Percentiles rank a stretch among this genome's conserved stretches.
Conservation (phyloP, 2,329 filamentous ascomycete species). For the Elsinoe perseae region DNA sequence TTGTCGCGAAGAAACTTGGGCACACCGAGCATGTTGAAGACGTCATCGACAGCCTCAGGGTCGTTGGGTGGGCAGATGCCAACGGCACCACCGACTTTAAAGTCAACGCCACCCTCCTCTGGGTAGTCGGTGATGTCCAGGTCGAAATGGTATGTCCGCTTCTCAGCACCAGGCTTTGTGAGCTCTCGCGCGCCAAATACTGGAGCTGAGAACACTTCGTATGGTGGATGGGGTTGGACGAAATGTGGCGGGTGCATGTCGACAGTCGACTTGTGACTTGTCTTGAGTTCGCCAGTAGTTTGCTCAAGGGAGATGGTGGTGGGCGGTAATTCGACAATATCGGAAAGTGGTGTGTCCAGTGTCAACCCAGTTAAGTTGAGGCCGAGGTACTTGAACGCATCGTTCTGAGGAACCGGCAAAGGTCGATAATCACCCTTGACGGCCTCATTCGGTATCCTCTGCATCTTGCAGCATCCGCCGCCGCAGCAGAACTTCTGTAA, state of each 20-base stretch:
- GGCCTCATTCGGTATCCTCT: slow-evolving; percentile 45
- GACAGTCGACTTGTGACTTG: slow-evolving; percentile 35
- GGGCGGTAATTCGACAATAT: slow-evolving; percentile 62
- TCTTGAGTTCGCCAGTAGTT: slow-evolving; percentile 39
- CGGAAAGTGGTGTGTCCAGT: slow-evolving; percentile 60
- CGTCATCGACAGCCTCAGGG: slow-evolving; percentile 64
- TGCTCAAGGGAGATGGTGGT: slow-evolving; percentile 55
- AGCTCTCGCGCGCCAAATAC: slow-evolving; percentile 78
- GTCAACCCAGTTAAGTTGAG: slow-evolving; percentile 70
- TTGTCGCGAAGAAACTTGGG: slow-evolving; percentile 78
- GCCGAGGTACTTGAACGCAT: slow-evolving; percentile 71
- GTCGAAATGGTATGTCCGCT: slow-evolving; percentile 95
- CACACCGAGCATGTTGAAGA: slow-evolving; percentile 74
- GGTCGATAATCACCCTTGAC: slow-evolving; percentile 38
- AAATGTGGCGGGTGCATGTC: slow-evolving; percentile 69
- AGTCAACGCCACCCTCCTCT: slow-evolving; percentile 73
- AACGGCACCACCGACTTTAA: slow-evolving; percentile 93
- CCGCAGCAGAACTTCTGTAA: slow-evolving; percentile 58
- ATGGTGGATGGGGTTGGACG: slow-evolving; percentile 90
- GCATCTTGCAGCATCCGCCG: slow-evolving; percentile 56
- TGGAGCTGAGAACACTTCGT: slow-evolving; percentile 83
- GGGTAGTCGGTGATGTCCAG: slow-evolving; percentile 95
- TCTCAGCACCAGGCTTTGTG: slow-evolving; percentile 82
- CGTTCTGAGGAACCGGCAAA: slow-evolving; percentile 63
- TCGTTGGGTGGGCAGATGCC: slow-evolving; percentile 88